Evolutionary conservation across 1,284 basidiomycete genomes (phyloP).

Genomic region (Volvariella volvacea): DNA sequence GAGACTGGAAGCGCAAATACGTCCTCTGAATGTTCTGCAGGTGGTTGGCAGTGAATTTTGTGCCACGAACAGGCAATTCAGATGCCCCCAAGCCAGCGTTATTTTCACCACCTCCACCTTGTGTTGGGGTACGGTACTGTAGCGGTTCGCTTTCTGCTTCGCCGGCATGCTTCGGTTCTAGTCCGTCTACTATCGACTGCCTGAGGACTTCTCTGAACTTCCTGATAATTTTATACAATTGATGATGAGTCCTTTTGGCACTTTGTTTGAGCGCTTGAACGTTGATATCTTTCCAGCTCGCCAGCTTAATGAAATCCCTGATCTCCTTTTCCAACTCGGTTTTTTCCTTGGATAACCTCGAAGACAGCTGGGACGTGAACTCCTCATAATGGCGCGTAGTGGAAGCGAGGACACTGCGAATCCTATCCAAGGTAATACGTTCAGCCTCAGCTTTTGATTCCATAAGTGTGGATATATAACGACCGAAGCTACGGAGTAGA

Average conservation of each 20-base stretch:
- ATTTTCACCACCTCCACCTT: too few species aligned
- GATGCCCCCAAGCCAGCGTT: too few species aligned
- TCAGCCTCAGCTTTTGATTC: constrained; percentile 18
- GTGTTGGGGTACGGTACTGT: constrained; percentile 7
- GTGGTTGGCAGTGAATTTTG: constrained; percentile 19
- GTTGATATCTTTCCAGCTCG: constrained; percentile 98
- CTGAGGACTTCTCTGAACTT: constrained; percentile 90
- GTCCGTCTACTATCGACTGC: constrained; percentile 52
- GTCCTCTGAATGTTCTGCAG: constrained; percentile 38
- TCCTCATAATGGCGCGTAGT: constrained; percentile 65
- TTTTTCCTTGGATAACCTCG: constrained; percentile 56
- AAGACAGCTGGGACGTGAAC: constrained; percentile 47
- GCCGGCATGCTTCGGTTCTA: constrained; percentile 32
- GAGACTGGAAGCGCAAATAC: constrained; percentile 37
- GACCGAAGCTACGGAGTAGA: constrained; percentile 67
- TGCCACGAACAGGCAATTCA: too few species aligned
- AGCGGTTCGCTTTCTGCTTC: constrained; percentile 24
- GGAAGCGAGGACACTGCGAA: constrained; percentile 60
- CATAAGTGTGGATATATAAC: constrained; percentile 35
- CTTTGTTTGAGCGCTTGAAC: constrained; percentile 92
- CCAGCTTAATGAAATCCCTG: constrained; percentile 84
- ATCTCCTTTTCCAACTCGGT: constrained; percentile 76
- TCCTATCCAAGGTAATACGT: constrained; percentile 33
- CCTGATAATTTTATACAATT: constrained; percentile 86
- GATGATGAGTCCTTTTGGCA: constrained; percentile 86